Base-by-base conservation (phyloP, 1,284 basidiomycete genomes). In the Ganoderma multipileum region DNA sequence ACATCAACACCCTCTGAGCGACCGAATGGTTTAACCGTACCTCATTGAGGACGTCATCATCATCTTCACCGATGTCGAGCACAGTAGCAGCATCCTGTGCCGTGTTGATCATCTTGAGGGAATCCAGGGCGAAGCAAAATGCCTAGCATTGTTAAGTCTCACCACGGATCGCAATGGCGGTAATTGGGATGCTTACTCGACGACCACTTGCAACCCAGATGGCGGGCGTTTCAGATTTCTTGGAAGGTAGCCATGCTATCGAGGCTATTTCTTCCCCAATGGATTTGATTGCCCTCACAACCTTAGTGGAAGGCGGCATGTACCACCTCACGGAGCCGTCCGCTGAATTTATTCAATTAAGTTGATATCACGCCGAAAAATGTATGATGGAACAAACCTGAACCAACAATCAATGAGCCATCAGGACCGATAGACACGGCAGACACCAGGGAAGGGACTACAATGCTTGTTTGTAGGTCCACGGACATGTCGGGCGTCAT, bases 251-350 rank as follows among this genome's bases (percentile, higher is more conserved):
- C 73, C 84, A 87, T 1, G 82, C 79, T 28, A 92, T 80, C 0
- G 89, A 92, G 0, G 91, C 89, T 5, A 94, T 80, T 69, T 91
- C 88, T 5, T 76, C 76, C 3, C 82, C 84, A 2, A 92, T 78
- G 16, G 85, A 86, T 73, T 87, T 84, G 64, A 93, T 80, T 0
- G 90, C 92, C 73, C 87, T 91, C 36, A 84, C 72, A 6, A 93
- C 91, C 75, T 85, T 91, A 70, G 81, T 82, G 0, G 87, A 84
- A 2, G 87, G 85, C 4, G 88, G 79, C 68, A 84, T 80, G 75
- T 94, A 94, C 28, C 92, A 79, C 26, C 93, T 88, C 60, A 94
- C 77, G 63, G 85, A 85, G 14, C 92, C 92, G 77, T 94, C 91
- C 71, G 87, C 92, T 92, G 71, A 20, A 18, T 50, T 50, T 28